phyloP scores from a whole-genome alignment of 768 basidiomycete genomes.

The Lactifluus volemus region DNA sequence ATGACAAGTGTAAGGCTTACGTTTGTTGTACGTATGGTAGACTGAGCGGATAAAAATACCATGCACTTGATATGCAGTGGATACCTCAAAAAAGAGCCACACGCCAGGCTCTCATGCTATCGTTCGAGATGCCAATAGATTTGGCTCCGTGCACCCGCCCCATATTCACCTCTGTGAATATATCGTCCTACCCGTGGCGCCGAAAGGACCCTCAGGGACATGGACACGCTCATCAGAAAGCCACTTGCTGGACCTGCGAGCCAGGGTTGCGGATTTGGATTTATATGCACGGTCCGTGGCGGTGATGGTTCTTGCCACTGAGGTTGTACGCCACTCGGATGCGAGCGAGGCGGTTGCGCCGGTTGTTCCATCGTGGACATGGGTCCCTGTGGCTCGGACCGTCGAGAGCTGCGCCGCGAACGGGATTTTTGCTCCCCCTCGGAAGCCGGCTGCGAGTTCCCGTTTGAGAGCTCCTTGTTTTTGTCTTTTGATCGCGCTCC shows the following conservation, averaged over 20 bases:
- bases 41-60: not conserved
- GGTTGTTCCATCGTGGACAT: not conserved
- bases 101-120: not conserved
- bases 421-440: constrained; percentile 3
- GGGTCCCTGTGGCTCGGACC: constrained; percentile 14
- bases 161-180: constrained; percentile 18
- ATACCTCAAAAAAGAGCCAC: not conserved
- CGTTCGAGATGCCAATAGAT: not conserved
- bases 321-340: not conserved
- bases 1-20: not conserved
- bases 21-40: constrained; percentile 3
- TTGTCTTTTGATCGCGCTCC: constrained; percentile 14
- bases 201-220: constrained; percentile 17
- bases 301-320: constrained; percentile 5
- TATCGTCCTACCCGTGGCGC: constrained; percentile 19
- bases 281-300: constrained; percentile 2
- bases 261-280: constrained; percentile 10
- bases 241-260: constrained; percentile 20
- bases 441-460: not conserved
- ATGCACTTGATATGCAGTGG: not conserved
- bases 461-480: constrained; percentile 9
- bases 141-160: not conserved
- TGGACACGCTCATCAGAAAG: constrained; percentile 14
- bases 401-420: constrained; percentile 14
- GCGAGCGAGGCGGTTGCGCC: not conserved